Evolutionary conservation across 192 early-diverging fungal genomes (phyloP), one percentile per base, ranked within the genome.

Genomic region (Rhizophagus clarus): DNA sequence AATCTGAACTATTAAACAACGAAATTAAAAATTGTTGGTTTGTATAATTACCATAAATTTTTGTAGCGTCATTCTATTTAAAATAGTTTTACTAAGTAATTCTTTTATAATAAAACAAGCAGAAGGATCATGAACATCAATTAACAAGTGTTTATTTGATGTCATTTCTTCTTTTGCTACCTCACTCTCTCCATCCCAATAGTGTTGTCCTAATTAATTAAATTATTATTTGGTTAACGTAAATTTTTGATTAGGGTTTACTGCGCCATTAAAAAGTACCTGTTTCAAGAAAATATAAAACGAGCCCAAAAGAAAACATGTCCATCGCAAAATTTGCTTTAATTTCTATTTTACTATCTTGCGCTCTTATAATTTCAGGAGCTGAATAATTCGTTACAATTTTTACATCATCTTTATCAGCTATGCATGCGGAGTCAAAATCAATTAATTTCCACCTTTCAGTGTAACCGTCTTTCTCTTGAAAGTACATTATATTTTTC

Each of bases 301-400:
- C 29, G 7, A 72, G 34, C 0, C 70, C 70, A 72, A 72, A 72
- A 20, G 70, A 72, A 22, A 72, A 72, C 70, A 72, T 72, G 7
- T 72, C 70, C 31, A 72, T 34, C 12, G 70, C 26, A 72, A 45
- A 45, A 32, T 24, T 31, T 2, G 70, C 70, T 42, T 9, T 10
- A 4, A 72, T n/a, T 4, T n/a, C 4, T 10, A 5, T 34, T 72
- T 10, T 24, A 22, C 22, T 37, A 4, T 34, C 20, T 6, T 45
- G 1, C 2, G 70, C 70, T 72, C 17, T 31, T 22, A 72, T 45
- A 32, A 72, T 3, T 72, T 72, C 37, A 72, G 70, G 37, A n/a
- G 29, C 32, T 9, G n/a, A 72, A 72, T 72, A 72, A 17, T 72
- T 72, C 29, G 11, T 72, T 20, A 37, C 6, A 4, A 34, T 42